A percentile compares a stretch with the other conserved stretches of the same genome.
Evolutionary conservation across 2,329 filamentous ascomycete species (phyloP).

Genomic region (Penicillium corylophilum): DNA sequence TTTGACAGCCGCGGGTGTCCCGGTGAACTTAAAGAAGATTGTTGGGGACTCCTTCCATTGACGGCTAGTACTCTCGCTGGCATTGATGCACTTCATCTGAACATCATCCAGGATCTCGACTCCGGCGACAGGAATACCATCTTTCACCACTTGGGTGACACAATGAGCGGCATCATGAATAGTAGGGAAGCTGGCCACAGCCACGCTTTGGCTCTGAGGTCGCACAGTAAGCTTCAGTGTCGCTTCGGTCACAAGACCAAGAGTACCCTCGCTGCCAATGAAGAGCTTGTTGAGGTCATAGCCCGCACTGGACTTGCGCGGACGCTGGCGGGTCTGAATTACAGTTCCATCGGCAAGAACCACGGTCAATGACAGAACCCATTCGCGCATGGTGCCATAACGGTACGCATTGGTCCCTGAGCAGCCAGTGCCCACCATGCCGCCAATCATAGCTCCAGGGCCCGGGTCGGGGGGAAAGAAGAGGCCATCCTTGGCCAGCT

Average conservation of each 20-base stretch:
- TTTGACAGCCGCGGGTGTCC: constrained; percentile 62
- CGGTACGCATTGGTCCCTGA: constrained; percentile 84
- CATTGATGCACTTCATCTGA: constrained; percentile 74
- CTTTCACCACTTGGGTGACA: constrained; percentile 74
- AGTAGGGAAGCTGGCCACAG: constrained; percentile 65
- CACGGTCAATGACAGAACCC: constrained; percentile 83
- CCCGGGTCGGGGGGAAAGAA: constrained; percentile 94
- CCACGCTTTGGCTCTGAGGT: constrained; percentile 76
- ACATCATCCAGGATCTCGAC: constrained; percentile 90
- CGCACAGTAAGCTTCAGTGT: constrained; percentile 82
- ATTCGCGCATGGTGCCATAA: constrained; percentile 93
- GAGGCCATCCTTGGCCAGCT: constrained; percentile 68
- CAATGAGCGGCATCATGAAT: constrained; percentile 74
- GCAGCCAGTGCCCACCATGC: constrained; percentile 56
- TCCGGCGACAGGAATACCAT: constrained; percentile 83
- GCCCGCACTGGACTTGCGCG: constrained; percentile 84
- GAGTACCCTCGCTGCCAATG: constrained; percentile 86
- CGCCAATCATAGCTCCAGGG: constrained; percentile 87
- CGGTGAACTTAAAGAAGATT: constrained; percentile 73
- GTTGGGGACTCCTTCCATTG: constrained; percentile 69
- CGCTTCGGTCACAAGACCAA: constrained; percentile 88
- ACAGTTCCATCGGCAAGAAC: constrained; percentile 87
- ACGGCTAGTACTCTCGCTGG: constrained; percentile 45
- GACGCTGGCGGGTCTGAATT: constrained; percentile 83
- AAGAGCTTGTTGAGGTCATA: constrained; percentile 90